These are phyloP conservation scores for Pichia sp. DNA, from an alignment of 1,139 yeast species.

Conservation along the genomic window DNA sequence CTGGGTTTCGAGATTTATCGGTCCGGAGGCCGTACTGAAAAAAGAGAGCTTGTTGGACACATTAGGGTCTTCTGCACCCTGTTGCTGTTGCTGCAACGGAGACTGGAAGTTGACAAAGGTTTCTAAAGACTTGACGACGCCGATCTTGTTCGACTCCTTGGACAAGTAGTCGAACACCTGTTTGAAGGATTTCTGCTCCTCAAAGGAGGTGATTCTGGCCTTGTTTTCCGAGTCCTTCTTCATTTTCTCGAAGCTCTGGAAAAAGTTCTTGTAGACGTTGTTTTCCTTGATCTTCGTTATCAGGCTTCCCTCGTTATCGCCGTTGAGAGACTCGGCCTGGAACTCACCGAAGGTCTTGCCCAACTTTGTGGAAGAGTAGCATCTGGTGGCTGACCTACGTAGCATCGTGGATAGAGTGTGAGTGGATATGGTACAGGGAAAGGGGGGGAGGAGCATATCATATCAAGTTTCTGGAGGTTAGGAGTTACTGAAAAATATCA, in stretches of 20 bases:
- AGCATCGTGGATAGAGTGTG: not conserved
- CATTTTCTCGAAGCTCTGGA: constrained; percentile 26
- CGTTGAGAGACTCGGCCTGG: constrained; percentile 3
- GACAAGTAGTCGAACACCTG: constrained; percentile 29
- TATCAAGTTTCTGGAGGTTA: too few relatives aligned
- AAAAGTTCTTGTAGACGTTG: constrained; percentile 25
- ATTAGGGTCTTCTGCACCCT: not conserved
- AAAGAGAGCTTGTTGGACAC: constrained; percentile 5
- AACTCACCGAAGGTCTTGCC: constrained; percentile 23
- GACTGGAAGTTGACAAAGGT: constrained; percentile 22
- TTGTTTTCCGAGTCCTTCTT: constrained; percentile 17
- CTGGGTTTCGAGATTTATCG: constrained; percentile 19
- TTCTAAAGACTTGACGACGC: constrained; percentile 27
- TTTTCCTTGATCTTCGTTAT: constrained; percentile 19
- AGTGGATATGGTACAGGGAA: not conserved
- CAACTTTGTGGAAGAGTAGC: constrained; percentile 8
- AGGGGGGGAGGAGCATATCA: too few relatives aligned
- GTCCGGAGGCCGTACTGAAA: constrained; percentile 15
- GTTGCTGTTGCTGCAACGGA: constrained; percentile 4
- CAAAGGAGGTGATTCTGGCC: constrained; percentile 26
- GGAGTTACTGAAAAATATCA: too few relatives aligned
- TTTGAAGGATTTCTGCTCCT: constrained; percentile 32
- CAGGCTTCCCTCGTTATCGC: constrained; percentile 2
- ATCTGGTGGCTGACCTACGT: not conserved
- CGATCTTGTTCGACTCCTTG: constrained; percentile 23